phyloP scores from a whole-genome alignment of 2,329 filamentous ascomycete genomes.

The Curvularia sp. region DNA sequence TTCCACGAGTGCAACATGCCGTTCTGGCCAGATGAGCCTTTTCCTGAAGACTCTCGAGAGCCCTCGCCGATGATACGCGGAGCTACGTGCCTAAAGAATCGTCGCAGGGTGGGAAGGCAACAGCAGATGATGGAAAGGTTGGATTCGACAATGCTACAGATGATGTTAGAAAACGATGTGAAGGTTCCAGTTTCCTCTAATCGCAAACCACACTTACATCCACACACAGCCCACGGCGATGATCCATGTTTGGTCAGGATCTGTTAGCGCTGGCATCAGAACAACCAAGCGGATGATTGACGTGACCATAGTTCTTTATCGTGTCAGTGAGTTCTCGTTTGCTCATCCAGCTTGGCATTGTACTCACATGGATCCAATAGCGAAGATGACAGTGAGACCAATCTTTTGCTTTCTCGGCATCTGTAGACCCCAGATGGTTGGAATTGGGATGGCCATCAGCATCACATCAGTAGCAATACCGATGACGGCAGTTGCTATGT shows the following conservation, averaged over 20 bases:
- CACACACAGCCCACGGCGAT: constrained; percentile 21
- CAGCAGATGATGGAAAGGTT: constrained; percentile 55
- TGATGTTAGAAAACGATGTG: not conserved
- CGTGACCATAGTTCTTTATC: constrained; percentile 23
- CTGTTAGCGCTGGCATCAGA: constrained; percentile 24
- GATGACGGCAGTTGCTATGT: constrained; percentile 31
- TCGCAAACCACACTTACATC: constrained; percentile 18
- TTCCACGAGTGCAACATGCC: constrained; percentile 19
- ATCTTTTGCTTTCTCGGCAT: constrained; percentile 31
- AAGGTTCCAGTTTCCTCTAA: not conserved
- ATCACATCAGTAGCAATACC: constrained; percentile 31
- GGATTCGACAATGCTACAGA: constrained; percentile 47
- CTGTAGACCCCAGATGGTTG: constrained; percentile 28
- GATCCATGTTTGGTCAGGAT: constrained; percentile 25
- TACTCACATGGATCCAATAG: constrained; percentile 29
- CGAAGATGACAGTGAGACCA: constrained; percentile 28
- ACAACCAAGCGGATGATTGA: constrained; percentile 25
- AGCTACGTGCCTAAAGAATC: constrained; percentile 52
- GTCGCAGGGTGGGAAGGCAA: constrained; percentile 52
- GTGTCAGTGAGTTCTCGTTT: constrained; percentile 2
- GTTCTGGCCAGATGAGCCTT: constrained; percentile 13
- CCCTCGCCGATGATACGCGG: constrained; percentile 33
- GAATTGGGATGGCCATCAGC: constrained; percentile 28
- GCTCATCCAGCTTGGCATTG: not conserved
- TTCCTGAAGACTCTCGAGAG: constrained; percentile 8